phyloP scores from a whole-genome alignment of 352 stramenopile species.

The Phytophthora hybrid region DNA sequence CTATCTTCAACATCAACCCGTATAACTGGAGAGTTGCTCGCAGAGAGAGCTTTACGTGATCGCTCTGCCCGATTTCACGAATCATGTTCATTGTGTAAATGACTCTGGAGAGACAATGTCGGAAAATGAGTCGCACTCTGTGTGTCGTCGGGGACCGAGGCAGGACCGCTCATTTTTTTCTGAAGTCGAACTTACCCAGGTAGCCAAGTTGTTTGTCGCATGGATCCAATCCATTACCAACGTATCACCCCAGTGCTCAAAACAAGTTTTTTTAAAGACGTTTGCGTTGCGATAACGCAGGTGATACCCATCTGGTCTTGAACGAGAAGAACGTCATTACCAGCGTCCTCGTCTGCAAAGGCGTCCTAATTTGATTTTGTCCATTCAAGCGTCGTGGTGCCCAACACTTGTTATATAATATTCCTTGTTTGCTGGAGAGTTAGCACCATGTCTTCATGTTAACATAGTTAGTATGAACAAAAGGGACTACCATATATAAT shows the following conservation, averaged over 20 bases:
- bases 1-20: no score
- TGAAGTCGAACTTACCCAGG: background rate
- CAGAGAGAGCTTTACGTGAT: background rate
- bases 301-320: background rate
- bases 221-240: background rate
- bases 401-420: background rate
- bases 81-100: background rate
- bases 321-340: background rate
- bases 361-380: background rate
- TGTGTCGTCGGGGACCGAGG: no score
- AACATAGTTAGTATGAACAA: background rate
- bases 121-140: background rate
- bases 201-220: background rate
- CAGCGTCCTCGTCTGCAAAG: background rate
- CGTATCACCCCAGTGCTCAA: background rate
- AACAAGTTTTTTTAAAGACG: background rate
- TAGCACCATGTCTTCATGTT: background rate
- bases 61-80: background rate
- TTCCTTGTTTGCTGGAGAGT: background rate
- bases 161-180: no score
- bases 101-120: background rate
- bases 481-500: no score
- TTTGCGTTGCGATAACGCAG: background rate
- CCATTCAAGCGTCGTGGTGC: background rate
- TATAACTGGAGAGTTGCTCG: no score